These are phyloP conservation scores for Diaporthe caulivora DNA, from an alignment of 2,329 filamentous ascomycete genomes.

Conservation along the genomic window DNA sequence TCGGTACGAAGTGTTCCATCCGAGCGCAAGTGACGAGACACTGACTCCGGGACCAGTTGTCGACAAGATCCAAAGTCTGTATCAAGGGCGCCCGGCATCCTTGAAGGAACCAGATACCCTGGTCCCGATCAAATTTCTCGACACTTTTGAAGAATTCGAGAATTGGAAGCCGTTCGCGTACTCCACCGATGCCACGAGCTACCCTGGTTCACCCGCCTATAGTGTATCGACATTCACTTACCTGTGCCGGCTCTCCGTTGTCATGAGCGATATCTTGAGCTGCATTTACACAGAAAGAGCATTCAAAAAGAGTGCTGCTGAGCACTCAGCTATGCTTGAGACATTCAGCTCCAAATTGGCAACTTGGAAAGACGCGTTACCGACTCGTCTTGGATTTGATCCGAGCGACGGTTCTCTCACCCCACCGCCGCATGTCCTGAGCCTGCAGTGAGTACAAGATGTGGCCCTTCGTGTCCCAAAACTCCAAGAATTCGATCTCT, in stretches of 20 bases:
- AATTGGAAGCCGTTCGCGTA: slow-evolving; percentile 3
- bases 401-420: not conserved
- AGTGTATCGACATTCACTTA: slow-evolving; percentile 33
- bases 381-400: not conserved
- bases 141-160: slow-evolving; percentile 8
- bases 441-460: not conserved
- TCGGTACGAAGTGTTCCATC: slow-evolving; percentile 28
- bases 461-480: no score
- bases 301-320: not conserved
- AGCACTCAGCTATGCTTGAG: not conserved
- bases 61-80: not conserved
- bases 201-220: slow-evolving; percentile 8
- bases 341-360: not conserved
- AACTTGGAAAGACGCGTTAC: not conserved
- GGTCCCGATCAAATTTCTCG: not conserved
- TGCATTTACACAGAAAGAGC: not conserved
- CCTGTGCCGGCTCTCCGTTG: slow-evolving; percentile 16
- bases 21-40: not conserved
- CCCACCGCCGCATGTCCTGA: not conserved
- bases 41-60: not conserved
- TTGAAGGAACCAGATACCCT: not conserved
- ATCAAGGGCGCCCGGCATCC: not conserved
- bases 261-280: slow-evolving; percentile 24
- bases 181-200: not conserved
- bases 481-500: not conserved